phyloP scores from a whole-genome alignment of 2,329 filamentous ascomycete genomes.

The Fonsecaea erecta region DNA sequence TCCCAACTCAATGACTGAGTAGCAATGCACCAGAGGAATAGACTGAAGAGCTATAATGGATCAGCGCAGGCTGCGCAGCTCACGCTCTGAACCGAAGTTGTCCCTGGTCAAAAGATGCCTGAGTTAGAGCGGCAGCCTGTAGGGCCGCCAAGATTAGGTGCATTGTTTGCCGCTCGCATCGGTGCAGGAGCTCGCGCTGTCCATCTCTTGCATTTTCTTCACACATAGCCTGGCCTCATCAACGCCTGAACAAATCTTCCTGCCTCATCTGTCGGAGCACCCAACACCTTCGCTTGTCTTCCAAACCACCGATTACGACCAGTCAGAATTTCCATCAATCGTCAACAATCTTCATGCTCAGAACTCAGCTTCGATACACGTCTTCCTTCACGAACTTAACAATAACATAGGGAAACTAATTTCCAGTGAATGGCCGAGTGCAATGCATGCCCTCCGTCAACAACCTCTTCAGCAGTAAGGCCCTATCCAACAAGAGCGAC shows the following conservation, averaged over 20 bases:
- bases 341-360: neutral
- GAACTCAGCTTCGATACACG: neutral
- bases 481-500: neutral
- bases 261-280: neutral
- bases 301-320: neutral
- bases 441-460: neutral
- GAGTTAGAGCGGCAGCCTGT: no score
- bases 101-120: no score
- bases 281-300: neutral
- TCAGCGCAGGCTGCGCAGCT: no score
- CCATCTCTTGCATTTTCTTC: neutral
- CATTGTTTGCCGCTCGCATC: no score
- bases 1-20: no score
- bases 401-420: no score
- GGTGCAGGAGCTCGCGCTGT: neutral
- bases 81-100: no score
- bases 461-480: neutral
- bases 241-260: neutral
- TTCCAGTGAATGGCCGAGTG: neutral
- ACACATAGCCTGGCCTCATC: neutral
- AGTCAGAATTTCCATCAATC: neutral
- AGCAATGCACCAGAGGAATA: no score
- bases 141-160: no score
- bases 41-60: no score
- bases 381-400: neutral